Base-by-base conservation (phyloP, 2,329 filamentous ascomycete genomes). In the Knoxdaviesia capensis region DNA sequence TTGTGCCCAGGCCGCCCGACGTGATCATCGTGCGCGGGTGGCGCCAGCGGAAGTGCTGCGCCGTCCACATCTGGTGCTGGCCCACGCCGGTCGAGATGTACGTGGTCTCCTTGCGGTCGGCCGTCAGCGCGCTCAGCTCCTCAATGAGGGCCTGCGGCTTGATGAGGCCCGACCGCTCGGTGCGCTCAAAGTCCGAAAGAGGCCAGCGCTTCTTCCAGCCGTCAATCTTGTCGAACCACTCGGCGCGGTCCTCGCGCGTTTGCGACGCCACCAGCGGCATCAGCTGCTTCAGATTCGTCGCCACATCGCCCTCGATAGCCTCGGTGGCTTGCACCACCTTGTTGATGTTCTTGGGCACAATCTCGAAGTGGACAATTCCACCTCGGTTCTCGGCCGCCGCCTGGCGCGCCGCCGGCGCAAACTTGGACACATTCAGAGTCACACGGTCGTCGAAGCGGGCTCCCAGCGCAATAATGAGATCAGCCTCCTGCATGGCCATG, bases 261-360 rank as follows among this genome's bases (percentile, higher is more conserved):
- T 72, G 74, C 29, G 65, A 49, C 42, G 83, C 61, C 28, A 94
- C 62, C 42, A 74, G 66, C 7, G 88, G 87, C 34, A 96, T 53
- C 41, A 96, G 76, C 31, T 72, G 63, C 41, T 68, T 68, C 33
- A 96, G 66, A 59, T 93, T 96, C 11, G 77, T 64, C 3, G 78
- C 77, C 31, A 94, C 84, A 54, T 96, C 88, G 45, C 90, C 90
- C 62, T 94, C 88, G 11, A 96, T 79, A 38, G 90, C 88, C 63
- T 94, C 86, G 36, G 83, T 94, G 6, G 88, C 87, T 63, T 96
- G 85, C 9, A 98, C 81, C 36, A 96, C 87, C 72, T 96, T 98
- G 76, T 96, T 96, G 65, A 96, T 96, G 68, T 98, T 96, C 77
- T 98, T 98, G 52, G 90, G 88, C 80, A 96, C 81, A 53, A 98